These are phyloP conservation scores for Smittium mucronatum DNA, from an alignment of 371 early-diverging fungal species.

Conservation along the genomic window DNA sequence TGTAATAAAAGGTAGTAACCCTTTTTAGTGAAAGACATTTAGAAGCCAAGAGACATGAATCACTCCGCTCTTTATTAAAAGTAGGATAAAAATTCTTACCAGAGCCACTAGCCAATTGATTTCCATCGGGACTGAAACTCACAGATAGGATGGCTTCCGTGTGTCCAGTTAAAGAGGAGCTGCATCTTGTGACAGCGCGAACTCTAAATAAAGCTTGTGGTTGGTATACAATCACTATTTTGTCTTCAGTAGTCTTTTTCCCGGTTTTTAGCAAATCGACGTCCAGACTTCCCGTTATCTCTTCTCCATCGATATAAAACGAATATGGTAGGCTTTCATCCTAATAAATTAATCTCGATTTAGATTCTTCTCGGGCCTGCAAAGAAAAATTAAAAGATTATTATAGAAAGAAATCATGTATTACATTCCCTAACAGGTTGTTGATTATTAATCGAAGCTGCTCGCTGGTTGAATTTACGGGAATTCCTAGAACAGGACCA, in stretches of 20 bases:
- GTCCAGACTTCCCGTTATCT: constrained; percentile 58
- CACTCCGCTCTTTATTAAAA: no score
- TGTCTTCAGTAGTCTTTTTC: no score
- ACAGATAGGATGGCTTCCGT: constrained; percentile 90
- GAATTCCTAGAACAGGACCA: constrained; percentile 76
- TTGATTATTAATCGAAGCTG: constrained; percentile 79
- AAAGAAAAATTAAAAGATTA: constrained; percentile 7
- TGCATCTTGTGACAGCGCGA: no score
- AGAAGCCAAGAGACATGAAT: no score
- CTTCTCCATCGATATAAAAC: constrained; percentile 72
- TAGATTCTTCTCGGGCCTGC: constrained; percentile 15
- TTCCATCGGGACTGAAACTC: constrained; percentile 80
- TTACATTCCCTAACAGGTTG: constrained; percentile 65
- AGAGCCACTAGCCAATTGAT: constrained; percentile 82
- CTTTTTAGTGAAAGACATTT: no score
- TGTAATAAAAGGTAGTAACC: no score
- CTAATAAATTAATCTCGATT: not conserved
- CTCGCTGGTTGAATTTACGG: constrained; percentile 67
- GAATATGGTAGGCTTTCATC: constrained; percentile 84
- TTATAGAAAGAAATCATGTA: constrained; percentile 8
- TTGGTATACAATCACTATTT: no score
- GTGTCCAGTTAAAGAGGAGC: constrained; percentile 84
- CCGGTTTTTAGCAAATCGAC: no score
- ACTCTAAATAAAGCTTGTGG: no score
- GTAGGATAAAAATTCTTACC: no score